These are phyloP conservation scores for Trichoderma virens DNA, from an alignment of 495 filamentous ascomycete genomes.

Conservation along the genomic window DNA sequence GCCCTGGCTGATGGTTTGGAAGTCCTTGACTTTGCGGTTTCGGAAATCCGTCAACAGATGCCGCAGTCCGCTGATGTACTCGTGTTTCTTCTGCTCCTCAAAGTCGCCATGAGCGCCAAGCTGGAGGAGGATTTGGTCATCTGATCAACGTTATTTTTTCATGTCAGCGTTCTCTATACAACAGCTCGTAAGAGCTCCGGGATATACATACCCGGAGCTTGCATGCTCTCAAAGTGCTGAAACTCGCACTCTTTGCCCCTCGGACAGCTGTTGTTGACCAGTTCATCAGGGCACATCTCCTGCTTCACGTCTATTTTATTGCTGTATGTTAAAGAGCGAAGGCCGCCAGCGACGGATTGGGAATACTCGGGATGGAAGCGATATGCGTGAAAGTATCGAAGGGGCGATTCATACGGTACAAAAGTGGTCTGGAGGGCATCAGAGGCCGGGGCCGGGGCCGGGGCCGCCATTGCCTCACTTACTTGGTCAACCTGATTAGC, in stretches of 20 bases:
- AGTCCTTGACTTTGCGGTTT: conserved; percentile 66
- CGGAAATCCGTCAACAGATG: conserved; percentile 69
- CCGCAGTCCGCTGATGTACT: conserved; percentile 69
- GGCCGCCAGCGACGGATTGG: conserved; percentile 61
- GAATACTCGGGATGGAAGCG: conserved; percentile 76
- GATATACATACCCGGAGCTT: conserved; percentile 66
- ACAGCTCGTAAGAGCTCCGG: conserved; percentile 13
- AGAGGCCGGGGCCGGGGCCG: neutral
- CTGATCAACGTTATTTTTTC: conserved; percentile 47
- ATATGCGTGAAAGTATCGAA: conserved; percentile 76
- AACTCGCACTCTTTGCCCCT: conserved; percentile 54
- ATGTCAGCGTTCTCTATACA: conserved; percentile 55
- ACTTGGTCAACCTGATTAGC: conserved; percentile 4
- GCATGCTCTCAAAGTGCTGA: conserved; percentile 78
- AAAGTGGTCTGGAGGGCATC: conserved; percentile 30
- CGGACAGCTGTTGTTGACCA: conserved; percentile 69
- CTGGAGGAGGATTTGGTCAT: conserved; percentile 79
- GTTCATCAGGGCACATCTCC: conserved; percentile 66
- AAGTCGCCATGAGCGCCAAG: conserved; percentile 70
- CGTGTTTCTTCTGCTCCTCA: conserved; percentile 57
- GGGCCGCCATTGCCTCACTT: neutral
- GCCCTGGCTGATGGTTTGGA: conserved; percentile 67
- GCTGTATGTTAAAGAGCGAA: conserved; percentile 88
- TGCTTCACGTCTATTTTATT: conserved; percentile 70
- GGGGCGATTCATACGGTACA: conserved; percentile 71